A percentile compares a stretch with the other conserved stretches of the same genome.
Conservation (phyloP, 306 rosid genomes). For the Cucurbita maxima region DNA sequence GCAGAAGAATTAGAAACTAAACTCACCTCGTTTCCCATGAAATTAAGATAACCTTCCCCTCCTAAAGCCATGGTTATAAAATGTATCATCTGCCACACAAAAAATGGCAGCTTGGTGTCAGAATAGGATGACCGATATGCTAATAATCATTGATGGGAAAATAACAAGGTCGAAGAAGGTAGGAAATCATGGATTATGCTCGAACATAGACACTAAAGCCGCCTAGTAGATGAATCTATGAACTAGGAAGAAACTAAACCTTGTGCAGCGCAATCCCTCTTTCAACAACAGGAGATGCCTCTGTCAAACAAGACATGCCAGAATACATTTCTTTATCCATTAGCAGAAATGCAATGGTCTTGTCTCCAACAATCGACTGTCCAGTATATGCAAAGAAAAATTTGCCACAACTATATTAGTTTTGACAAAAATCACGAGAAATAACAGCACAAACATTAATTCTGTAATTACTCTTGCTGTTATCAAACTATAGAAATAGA, state of each 20-base stretch:
- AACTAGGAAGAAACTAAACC: conserved; percentile 27
- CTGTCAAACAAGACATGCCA: conserved; percentile 78
- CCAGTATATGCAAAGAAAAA: background rate
- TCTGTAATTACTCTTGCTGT: background rate
- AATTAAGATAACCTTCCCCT: conserved; percentile 94
- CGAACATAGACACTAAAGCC: background rate
- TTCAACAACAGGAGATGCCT: conserved; percentile 59
- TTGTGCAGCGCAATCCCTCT: conserved; percentile 94
- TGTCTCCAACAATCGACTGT: conserved; percentile 94
- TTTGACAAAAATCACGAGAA: background rate
- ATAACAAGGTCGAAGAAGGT: background rate
- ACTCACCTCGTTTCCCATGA: conserved; percentile 97
- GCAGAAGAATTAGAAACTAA: conserved; percentile 10
- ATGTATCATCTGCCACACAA: conserved; percentile 72
- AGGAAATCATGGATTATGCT: background rate
- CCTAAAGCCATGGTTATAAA: conserved; percentile 90
- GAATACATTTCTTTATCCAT: conserved; percentile 92
- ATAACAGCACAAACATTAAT: background rate
- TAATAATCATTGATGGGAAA: background rate
- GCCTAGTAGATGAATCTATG: background rate
- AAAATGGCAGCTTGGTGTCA: background rate
- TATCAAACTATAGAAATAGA: conserved; percentile 5
- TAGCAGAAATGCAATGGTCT: conserved; percentile 63
- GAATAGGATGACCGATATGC: background rate
- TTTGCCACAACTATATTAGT: background rate